Evolutionary conservation across 1,139 yeast species (phyloP), one percentile per base, ranked within the genome.

Genomic region (Blastobotrys ciferrii): DNA sequence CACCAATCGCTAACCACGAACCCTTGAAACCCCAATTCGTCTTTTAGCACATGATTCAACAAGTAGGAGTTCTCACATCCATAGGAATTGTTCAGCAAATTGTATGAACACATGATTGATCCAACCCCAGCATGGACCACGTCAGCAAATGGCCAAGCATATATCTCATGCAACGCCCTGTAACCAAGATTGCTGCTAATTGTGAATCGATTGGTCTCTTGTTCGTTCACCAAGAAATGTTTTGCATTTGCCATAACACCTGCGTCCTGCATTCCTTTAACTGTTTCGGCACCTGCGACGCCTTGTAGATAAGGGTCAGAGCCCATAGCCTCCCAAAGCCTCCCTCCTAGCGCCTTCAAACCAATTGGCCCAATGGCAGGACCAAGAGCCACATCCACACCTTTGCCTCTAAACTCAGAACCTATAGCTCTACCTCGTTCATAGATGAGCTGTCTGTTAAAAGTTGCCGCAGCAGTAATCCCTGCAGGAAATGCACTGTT

Each of bases 1-100:
- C 79, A 80, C 85, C 86, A 81, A 59, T 81, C 87, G 28, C 83
- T 75, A 49, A 81, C 75, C 4, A 81, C 82, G 61, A 80, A 80
- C 0, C 87, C 87, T 62, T 81, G 84, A 59, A 81, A 82, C 1
- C 84, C 84, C 49, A 81, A 66, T 64, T 82, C 86, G 48, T 76
- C 81, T 61, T 81, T 81, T 54, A 82, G 66, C 19, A 81, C 65
- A 52, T 75, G 71, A 60, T 81, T 81, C 53, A 82, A 56, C 47
- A 78, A 64, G 55, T 78, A 77, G 1, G 83, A 75, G 61, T 81
- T 81, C 57, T 81, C 83, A 63, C 86, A 81, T 2, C 81, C 77
- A 56, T 78, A 76, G 0, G 81, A 72, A 54, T 78, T 77, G 64
- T 82, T 82, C 41, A 81, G 75, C 55, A 71, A 70, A 54, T 81